These are phyloP conservation scores for Sporobolomyces phaffii DNA, from an alignment of 768 basidiomycete species.

Conservation along the genomic window DNA sequence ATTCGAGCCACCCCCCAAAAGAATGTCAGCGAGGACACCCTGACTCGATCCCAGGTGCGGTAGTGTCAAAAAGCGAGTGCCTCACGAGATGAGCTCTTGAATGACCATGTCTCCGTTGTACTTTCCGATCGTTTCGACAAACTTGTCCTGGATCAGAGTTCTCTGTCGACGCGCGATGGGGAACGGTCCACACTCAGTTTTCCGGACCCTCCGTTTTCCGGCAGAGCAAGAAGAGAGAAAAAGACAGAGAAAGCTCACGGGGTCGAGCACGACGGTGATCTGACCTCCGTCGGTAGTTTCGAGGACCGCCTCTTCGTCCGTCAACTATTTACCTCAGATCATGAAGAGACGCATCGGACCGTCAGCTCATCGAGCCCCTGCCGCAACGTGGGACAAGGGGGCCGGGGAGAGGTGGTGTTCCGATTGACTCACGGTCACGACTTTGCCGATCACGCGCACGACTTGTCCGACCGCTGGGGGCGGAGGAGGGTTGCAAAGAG, in stretches of 20 bases:
- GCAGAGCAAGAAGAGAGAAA: no score
- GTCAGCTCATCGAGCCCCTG: no score
- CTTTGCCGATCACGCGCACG: conserved; percentile 5
- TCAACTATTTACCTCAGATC: background rate
- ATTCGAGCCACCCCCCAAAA: no score
- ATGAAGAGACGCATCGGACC: no score
- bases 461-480: background rate
- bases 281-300: conserved; percentile 18
- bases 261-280: conserved; percentile 13
- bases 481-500: background rate
- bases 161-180: background rate
- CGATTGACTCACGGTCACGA: conserved; percentile 6
- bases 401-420: no score
- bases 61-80: no score
- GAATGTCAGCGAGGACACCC: no score
- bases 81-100: conserved; percentile 18
- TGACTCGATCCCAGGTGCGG: no score
- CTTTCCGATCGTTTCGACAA: conserved; percentile 31
- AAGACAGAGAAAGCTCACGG: background rate
- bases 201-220: no score
- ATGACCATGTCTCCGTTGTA: background rate
- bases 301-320: conserved; percentile 9
- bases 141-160: background rate
- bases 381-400: no score
- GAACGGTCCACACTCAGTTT: no score